A percentile compares a stretch with the other conserved stretches of the same genome.
phyloP scores from a whole-genome alignment of 805 yeast species.

The Suhomyces kilbournensis region DNA sequence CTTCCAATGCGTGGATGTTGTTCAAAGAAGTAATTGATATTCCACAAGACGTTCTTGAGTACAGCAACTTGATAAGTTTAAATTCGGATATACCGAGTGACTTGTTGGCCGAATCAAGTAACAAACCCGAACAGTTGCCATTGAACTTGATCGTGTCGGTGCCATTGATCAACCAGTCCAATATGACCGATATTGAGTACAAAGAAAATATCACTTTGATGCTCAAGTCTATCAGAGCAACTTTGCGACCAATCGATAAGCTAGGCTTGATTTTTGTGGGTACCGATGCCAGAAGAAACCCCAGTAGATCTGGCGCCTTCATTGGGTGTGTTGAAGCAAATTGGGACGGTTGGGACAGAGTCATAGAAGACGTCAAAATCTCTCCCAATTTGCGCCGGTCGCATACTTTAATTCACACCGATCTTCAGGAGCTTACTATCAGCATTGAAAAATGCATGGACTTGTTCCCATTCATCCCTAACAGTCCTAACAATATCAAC shows the following conservation, averaged over 20 bases:
- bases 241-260: slow-evolving; percentile 37
- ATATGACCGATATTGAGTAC: slow-evolving; percentile 26
- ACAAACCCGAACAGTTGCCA: slow-evolving; percentile 38
- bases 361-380: slow-evolving; percentile 37
- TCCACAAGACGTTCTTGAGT: slow-evolving; percentile 39
- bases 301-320: slow-evolving; percentile 40
- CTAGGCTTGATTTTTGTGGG: slow-evolving; percentile 51
- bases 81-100: slow-evolving; percentile 43
- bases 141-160: slow-evolving; percentile 43
- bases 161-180: slow-evolving; percentile 34
- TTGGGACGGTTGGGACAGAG: slow-evolving; percentile 51
- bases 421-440: slow-evolving; percentile 21
- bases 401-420: slow-evolving; percentile 12
- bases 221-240: slow-evolving; percentile 23
- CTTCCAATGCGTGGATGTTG: slow-evolving; percentile 50
- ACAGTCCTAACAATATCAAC: slow-evolving; percentile 7
- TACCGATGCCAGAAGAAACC: slow-evolving; percentile 37
- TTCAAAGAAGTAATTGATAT: slow-evolving; percentile 28
- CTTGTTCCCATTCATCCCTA: slow-evolving; percentile 24
- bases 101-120: slow-evolving; percentile 35
- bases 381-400: slow-evolving; percentile 14
- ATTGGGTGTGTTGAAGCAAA: slow-evolving; percentile 42
- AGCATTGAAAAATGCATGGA: slow-evolving; percentile 27
- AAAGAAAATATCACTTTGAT: slow-evolving; percentile 16
- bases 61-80: slow-evolving; percentile 32